Base-by-base conservation (phyloP, 805 yeast species). In the Starmerella apis region DNA sequence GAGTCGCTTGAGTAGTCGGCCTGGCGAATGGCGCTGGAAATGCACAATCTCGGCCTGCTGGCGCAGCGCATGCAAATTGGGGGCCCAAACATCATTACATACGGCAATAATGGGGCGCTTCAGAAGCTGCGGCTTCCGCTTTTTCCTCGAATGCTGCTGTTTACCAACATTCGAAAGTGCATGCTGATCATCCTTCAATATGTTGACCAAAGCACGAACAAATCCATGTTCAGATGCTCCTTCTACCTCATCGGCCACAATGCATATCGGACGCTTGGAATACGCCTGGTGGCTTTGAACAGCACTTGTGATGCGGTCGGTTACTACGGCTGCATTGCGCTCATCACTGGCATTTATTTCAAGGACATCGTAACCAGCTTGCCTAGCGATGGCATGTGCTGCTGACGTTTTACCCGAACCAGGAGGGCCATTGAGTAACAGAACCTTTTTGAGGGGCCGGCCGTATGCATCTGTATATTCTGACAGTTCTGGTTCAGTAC, bases 381-480 rank as follows among this genome's bases (percentile, higher is more conserved):
- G 95, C 42, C 72, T 73, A 3, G 95, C 92, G 32, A 87, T 74
- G 1, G 86, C 77, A 61, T 88, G 96, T 0, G 90, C 86, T 1
- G 87, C 80, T 0, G 92, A 77, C 0, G 97, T 88, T 62, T 90
- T 90, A 9, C 98, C 98, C 16, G 83, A 73, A 1, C 98, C 98
- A 0, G 95, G 87, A 0, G 95, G 92, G 0, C 98, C 98, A 62
- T 82, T 86, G 10, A 92, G 74, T 36, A 92, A 68, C 19, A 92
- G 62, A 0, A 92, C 72, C 55, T 78, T 81, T 47, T 74, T 73
- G 31, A 41, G 20, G 41, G 69, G 70, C 47, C 73, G 72, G 13
- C 75, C 75, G 56, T 75, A 76, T 0, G 78, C 82, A 6, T 74
- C 70, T 4, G 79, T 47, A 16, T 47, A 39, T 2, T 54, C 57